Evolutionary conservation across 2,329 filamentous ascomycete species (phyloP), one percentile per base, ranked within the genome.

Genomic region (Ilyonectria destructans): DNA sequence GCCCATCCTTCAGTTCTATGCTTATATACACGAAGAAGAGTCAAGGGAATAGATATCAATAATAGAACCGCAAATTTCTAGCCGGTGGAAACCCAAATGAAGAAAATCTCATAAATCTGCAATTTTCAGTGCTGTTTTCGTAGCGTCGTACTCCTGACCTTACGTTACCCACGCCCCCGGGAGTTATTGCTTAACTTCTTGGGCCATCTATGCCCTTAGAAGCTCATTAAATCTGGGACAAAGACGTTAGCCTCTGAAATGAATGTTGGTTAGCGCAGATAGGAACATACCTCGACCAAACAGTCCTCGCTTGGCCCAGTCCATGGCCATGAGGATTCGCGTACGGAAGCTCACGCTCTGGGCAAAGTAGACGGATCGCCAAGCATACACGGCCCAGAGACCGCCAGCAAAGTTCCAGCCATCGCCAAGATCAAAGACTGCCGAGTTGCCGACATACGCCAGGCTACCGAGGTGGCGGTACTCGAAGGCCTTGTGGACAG

Each of bases 291-390:
- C 96, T 91, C 96, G 89, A 74, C 96, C 96, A 84, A 99, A 99
- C 23, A 99, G 82, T 13, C 94, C 93, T 79, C 97, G 88, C 89
- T 98, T 99, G n/a, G 90, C 91, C 96, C 96, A 99, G 81, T 99
- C 96, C 96, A 99, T 98, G 19, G 95, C 95, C 82, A 99, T 86
- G 77, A 99, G 82, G 71, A 94, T 89, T 70, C 96, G 89, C 29
- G 96, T 99, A 74, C 96, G 87, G 67, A 98, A 88, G 81, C 95
- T 98, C 55, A 99, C 96, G 78, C 94, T 97, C 86, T 99, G 94
- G 13, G 96, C 95, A 84, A 99, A 99, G 83, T 99, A 99, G 15
- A 98, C 92, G 71, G 94, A 95, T 69, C 96, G 87, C 96, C 96
- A 99, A 37, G 97, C 89, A 80, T 99, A 99, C 56, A 98, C 96